phyloP scores from a whole-genome alignment of 176 grass and related monocot species.

The Phoenix roebelenii region DNA sequence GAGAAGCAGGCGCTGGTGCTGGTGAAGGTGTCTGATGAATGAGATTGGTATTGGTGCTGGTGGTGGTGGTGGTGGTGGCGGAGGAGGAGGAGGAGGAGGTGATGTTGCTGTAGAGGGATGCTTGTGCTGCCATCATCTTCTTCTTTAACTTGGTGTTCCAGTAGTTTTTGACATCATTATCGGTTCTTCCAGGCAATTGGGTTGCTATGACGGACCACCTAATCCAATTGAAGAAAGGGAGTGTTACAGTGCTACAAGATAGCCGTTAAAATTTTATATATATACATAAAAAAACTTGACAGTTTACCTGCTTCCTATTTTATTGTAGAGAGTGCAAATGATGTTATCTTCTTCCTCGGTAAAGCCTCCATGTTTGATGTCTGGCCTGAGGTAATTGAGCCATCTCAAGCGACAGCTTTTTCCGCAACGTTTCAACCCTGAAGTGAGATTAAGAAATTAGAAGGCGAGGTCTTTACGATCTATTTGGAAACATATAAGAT shows the following conservation, averaged over 20 bases:
- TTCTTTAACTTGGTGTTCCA: conserved; percentile 54
- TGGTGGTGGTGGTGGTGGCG: conserved; percentile 1
- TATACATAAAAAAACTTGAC: background rate
- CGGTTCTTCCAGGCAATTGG: conserved; percentile 42
- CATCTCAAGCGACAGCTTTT: conserved; percentile 84
- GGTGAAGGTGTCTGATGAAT: background rate
- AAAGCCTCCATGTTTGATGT: conserved; percentile 79
- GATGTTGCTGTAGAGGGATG: background rate
- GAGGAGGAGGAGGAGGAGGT: background rate
- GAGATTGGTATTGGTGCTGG: background rate
- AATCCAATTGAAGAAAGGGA: background rate
- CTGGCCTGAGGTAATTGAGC: conserved; percentile 84
- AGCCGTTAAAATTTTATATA: background rate
- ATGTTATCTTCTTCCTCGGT: conserved; percentile 76
- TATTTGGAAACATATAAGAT: too few relatives aligned
- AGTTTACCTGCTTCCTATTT: conserved; percentile 64
- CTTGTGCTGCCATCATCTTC: conserved; percentile 21
- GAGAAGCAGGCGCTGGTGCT: conserved; percentile 4
- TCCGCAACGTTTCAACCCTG: conserved; percentile 64
- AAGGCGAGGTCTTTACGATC: too few relatives aligned
- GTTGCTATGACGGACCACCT: conserved; percentile 84
- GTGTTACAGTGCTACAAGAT: background rate
- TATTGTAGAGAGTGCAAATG: conserved; percentile 60
- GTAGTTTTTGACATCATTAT: conserved; percentile 38
- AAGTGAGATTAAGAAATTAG: background rate